Conservation (phyloP, 257 asterid genomes). For the Solanum tacnaense region DNA sequence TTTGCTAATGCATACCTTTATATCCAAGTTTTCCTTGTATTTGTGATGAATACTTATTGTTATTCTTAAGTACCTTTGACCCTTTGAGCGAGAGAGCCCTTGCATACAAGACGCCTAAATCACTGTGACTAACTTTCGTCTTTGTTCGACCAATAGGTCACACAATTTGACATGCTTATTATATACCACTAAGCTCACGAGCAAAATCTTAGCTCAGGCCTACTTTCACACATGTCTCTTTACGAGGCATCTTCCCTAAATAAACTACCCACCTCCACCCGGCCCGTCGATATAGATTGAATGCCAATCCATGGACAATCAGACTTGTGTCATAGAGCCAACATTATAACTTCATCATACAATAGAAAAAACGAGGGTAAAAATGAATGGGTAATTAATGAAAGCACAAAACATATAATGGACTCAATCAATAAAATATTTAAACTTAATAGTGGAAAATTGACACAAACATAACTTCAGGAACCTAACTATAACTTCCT, state of each 20-base stretch:
- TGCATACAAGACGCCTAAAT: rapidly evolving
- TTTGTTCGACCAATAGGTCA: background rate
- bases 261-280: background rate
- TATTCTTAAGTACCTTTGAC: background rate
- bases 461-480: background rate
- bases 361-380: no score
- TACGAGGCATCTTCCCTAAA: background rate
- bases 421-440: background rate
- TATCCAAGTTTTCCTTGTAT: background rate
- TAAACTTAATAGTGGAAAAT: background rate
- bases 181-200: no score
- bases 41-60: background rate
- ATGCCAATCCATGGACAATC: no score
- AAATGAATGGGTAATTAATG: no score
- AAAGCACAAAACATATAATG: background rate
- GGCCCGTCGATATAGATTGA: background rate
- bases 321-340: no score
- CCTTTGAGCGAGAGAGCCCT: background rate
- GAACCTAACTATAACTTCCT: background rate
- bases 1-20: background rate
- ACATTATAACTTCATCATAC: no score
- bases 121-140: background rate
- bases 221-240: background rate
- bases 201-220: rapidly evolving
- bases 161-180: no score